Base-by-base conservation (phyloP, 129 eudicot species). In the Deinandra increscens region DNA sequence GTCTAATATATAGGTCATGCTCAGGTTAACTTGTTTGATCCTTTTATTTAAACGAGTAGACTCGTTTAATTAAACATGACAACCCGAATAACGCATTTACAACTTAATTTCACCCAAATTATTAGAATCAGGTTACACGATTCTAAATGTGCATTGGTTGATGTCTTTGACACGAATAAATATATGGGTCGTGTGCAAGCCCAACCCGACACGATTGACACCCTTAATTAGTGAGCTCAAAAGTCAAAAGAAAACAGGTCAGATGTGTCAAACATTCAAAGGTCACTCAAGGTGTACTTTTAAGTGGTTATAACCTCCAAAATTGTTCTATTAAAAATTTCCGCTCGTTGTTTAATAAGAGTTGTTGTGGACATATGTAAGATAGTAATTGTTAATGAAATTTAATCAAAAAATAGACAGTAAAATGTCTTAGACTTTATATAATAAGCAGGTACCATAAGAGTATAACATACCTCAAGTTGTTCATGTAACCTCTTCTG, bases 401-500 rank as follows among this genome's bases (percentile, higher is more conserved):
- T n/a, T n/a, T n/a, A n/a, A 37, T 12, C 36, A 12, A 69, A 19
- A 53, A 7, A 33, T 0, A 17, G 49, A 20, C 20, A 5, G 17
- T 56, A 23, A 55, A 14, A 11, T 44, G 15, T 31, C 20, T 33
- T 45, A 14, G 20, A 34, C 18, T 31, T 48, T 60, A 14, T 1
- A 8, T 18, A 31, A 72, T 8, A 45, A 48, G 26, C n/a, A 48
- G 48, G 34, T 42, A 17, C 18, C 15, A 22, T 49, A 50, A 26
- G 38, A 19, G 42, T 56, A 31, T 42, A 37, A 26, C 60, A 60
- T 78, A 91, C 97, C 96, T 91, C 97, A 73, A 91, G 95, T 80
- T 91, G 97, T 82, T 87, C 92, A 56, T 91, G 97, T 31, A 91
- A 68, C 46, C 90, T 82, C 80, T 91, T 91, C 66, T 91, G 97